phyloP scores from a whole-genome alignment of 345 rosid species.

The Eucalyptus curtisii region DNA sequence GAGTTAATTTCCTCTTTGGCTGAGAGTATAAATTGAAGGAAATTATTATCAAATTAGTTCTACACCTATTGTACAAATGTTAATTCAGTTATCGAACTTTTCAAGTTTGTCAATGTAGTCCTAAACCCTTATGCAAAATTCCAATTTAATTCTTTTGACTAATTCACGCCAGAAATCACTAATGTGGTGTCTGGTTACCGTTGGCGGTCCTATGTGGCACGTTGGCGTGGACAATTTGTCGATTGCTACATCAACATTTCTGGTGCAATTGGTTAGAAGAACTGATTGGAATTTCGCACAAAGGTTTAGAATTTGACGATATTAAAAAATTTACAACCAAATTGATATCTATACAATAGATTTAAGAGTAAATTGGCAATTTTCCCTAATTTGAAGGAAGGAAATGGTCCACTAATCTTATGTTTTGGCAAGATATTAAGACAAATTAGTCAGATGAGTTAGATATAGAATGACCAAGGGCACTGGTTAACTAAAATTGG shows the following conservation, averaged over 20 bases:
- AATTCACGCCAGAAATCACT: accelerated
- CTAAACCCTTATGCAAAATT: background rate
- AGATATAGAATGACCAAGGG: too few relatives aligned
- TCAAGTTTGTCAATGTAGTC: background rate
- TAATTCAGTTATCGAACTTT: accelerated
- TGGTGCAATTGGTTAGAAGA: too few relatives aligned
- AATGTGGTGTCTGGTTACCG: accelerated
- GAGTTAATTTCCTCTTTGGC: background rate
- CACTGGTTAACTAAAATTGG: background rate
- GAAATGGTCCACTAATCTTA: background rate
- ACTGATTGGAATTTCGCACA: accelerated
- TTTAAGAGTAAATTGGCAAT: background rate
- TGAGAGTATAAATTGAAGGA: background rate
- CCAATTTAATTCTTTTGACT: background rate
- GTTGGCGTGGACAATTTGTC: background rate
- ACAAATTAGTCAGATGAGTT: too few relatives aligned
- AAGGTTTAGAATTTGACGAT: background rate
- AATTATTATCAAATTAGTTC: background rate
- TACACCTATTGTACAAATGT: background rate
- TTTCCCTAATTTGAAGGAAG: background rate
- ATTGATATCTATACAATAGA: too few relatives aligned
- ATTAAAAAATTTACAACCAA: too few relatives aligned
- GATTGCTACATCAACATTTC: too few relatives aligned
- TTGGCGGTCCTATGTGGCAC: background rate
- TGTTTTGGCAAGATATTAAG: background rate